Evolutionary conservation across 345 rosid genomes (phyloP).

Genomic region (Erysimum cheiranthoides): DNA sequence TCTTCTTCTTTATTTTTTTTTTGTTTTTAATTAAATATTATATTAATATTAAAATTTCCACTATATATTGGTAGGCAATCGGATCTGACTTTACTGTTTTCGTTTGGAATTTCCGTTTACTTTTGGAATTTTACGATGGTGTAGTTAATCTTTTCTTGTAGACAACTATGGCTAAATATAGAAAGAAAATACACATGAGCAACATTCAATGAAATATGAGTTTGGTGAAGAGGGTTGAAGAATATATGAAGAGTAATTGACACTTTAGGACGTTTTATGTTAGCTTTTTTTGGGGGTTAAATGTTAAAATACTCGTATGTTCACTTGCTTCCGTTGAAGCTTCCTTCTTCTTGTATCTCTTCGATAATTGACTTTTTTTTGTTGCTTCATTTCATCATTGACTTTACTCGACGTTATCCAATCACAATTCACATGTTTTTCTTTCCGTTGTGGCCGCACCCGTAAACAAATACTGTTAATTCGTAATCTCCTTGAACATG

Average conservation of each 20-base stretch:
- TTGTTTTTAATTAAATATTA: too few relatives aligned
- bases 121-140: too few relatives aligned
- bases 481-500: neutral
- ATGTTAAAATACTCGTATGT: neutral
- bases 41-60: too few relatives aligned
- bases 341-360: conserved; percentile 9
- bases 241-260: neutral
- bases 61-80: too few relatives aligned
- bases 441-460: neutral
- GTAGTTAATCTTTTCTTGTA: too few relatives aligned
- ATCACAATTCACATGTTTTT: conserved; percentile 39
- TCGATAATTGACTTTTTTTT: conserved; percentile 19
- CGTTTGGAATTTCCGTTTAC: too few relatives aligned
- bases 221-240: too few relatives aligned
- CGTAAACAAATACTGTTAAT: neutral
- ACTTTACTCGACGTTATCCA: conserved; percentile 30
- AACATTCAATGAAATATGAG: too few relatives aligned
- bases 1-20: too few relatives aligned
- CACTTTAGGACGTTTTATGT: neutral
- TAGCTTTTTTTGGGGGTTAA: neutral
- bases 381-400: conserved; percentile 35
- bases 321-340: conserved; percentile 14
- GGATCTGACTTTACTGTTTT: too few relatives aligned
- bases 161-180: too few relatives aligned
- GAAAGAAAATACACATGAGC: too few relatives aligned